phyloP scores from a whole-genome alignment of 1,139 yeast genomes.

The Sugiyamaella grinbergsii region DNA sequence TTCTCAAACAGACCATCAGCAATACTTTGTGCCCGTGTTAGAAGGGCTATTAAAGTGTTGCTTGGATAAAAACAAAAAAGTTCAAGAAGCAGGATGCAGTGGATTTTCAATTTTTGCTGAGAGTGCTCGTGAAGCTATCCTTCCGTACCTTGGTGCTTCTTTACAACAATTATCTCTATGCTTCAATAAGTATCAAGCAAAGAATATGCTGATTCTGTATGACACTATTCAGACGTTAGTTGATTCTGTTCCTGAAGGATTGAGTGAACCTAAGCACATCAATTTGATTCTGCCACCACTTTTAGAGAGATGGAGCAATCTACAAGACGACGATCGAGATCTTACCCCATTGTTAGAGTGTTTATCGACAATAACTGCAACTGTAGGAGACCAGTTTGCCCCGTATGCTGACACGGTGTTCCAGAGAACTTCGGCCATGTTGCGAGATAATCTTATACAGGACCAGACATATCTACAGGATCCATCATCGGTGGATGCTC shows the following conservation, averaged over 20 bases:
- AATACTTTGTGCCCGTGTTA: conserved; percentile 73
- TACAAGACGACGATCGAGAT: conserved; percentile 76
- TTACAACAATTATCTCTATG: conserved; percentile 72
- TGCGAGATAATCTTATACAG: conserved; percentile 65
- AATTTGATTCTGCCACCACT: conserved; percentile 75
- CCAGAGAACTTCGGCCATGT: conserved; percentile 69
- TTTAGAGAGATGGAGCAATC: conserved; percentile 71
- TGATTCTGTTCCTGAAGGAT: conserved; percentile 60
- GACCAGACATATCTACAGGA: conserved; percentile 67
- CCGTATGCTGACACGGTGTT: conserved; percentile 93
- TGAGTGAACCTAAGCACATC: conserved; percentile 59
- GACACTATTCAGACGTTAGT: conserved; percentile 93
- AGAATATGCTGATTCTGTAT: conserved; percentile 76
- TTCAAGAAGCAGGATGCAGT: conserved; percentile 91
- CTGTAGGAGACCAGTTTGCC: conserved; percentile 79
- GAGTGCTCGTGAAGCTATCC: conserved; percentile 62
- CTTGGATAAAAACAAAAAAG: conserved; percentile 82
- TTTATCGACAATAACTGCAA: conserved; percentile 86
- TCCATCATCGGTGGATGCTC: conserved; percentile 64
- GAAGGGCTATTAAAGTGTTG: conserved; percentile 74
- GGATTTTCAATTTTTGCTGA: conserved; percentile 84
- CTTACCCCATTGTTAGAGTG: conserved; percentile 93
- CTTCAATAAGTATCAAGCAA: conserved; percentile 75
- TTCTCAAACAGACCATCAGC: conserved; percentile 57
- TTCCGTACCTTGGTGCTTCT: conserved; percentile 64